Evolutionary conservation across 306 rosid genomes (phyloP), one percentile per base, ranked within the genome.

Genomic region (Gastrolobium villosum): DNA sequence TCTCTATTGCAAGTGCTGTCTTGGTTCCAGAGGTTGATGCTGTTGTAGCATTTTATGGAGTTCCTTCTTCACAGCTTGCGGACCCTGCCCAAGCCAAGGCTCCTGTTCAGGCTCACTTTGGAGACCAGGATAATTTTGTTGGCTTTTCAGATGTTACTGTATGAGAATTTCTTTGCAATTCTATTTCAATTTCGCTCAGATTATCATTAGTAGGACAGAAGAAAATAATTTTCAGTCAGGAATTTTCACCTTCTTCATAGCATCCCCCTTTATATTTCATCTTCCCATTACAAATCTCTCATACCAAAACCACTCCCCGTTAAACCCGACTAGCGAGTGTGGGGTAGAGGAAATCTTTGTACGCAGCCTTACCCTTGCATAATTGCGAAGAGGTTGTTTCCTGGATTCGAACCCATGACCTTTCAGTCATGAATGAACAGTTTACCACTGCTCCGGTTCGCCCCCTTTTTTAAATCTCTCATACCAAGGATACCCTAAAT

Each of bases 81-180:
- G 98, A 93, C 68, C 97, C 97, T 79, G 88, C 91, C 65, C 88
- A 89, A 78, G 90, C 90, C 67, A 93, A 87, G 85, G 93, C 91
- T 72, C 97, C 98, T 31, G 74, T 93, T 80, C 98, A 91, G 89
- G 92, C 97, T 81, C 98, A 93, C 82, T 93, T 93, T 39, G 98
- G 98, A 64, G 97, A 93, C 81, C 90, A 81, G 53, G 98, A 93
- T 80, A 78, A 37, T 56, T 87, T 87, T 76, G 95, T 89, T 70
- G 98, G 98, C 74, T 93, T 93, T 80, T 88, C 98, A 30, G 98
- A 93, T 70, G 84, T 93, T 73, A 87, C 83, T 85, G 97, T 93
- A 90, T 32, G 83, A 7, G 10, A 64, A 35, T 74, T 48, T 26
- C n/a, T 44, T 43, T 28, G n/a, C 10, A 65, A 6, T 65, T 8